Base-by-base conservation (phyloP, 202 grass and related monocot genomes). In the Zoysia matrella region DNA sequence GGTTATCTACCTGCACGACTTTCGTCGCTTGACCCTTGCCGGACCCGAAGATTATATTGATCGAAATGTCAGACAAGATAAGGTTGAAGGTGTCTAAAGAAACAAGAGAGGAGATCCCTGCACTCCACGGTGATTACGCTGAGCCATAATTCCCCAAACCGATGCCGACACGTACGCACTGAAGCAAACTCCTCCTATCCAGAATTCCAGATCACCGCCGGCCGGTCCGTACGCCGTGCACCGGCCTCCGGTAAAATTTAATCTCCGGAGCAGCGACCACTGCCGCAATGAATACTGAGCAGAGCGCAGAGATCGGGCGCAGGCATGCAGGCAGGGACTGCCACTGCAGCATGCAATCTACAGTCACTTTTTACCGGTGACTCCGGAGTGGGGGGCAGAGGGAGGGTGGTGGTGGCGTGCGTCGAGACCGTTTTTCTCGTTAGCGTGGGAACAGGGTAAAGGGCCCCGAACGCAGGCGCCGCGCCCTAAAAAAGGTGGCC, bases 391-490 rank as follows among this genome's bases (percentile, higher is more conserved):
- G 22, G 0, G 30, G 30, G 30, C 30, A 36, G 30, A 36, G 30
- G 30, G 30, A 36, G 1, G 30, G 30, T 36, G 30, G 30, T 36
- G 5, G 30, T 4, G 71, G 77, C 77, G 84, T 81, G 78, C 64
- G 77, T 64, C 53, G 52, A 74, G 86, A 61, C 76, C 76, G 88
- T 90, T 90, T 90, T 90, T 87, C 84, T 90, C 71, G 88, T 90
- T 90, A 61, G 64, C 14, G 84, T 84, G 75, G 75, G 80, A 76
- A 84, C 80, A 51, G 88, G 72, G 69, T 47, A 83, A 83, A 83
- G 76, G 67, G 67, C 9, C 60, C 76, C 58, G 61, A 2, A 36
- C 15, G 52, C 51, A 60, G 67, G 67, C 78, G 67, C 67, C 43
- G 8, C 15, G 44, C 64, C 87, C 71, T 3, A 75, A 14, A 9